phyloP scores from a whole-genome alignment of 2,329 filamentous ascomycete genomes.

The Boeremia exigua region DNA sequence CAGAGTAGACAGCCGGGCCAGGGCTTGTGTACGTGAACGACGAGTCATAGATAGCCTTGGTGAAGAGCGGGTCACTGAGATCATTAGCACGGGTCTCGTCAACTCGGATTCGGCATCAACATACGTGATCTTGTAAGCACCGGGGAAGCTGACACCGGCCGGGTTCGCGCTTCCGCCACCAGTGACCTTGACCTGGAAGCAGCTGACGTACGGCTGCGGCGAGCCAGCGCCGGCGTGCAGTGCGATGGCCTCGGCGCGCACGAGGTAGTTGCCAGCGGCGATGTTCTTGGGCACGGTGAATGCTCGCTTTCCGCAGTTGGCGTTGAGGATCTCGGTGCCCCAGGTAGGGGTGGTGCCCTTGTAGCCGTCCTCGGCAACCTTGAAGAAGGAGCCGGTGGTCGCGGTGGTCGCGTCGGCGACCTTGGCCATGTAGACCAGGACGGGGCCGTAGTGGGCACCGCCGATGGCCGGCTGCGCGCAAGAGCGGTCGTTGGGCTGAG shows the following conservation, averaged over 20 bases:
- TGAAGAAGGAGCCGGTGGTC: conserved; percentile 43
- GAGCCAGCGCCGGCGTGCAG: conserved; percentile 42
- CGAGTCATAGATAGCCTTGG: conserved; percentile 43
- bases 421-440: conserved; percentile 49
- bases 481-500: conserved; percentile 40
- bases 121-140: conserved; percentile 40
- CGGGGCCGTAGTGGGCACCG: conserved; percentile 48
- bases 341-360: conserved; percentile 43
- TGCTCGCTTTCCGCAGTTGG: conserved; percentile 46
- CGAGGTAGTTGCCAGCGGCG: conserved; percentile 43
- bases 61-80: conserved; percentile 39
- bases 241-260: conserved; percentile 43
- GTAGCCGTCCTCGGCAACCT: conserved; percentile 48
- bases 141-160: conserved; percentile 43
- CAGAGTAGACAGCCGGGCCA: conserved; percentile 42
- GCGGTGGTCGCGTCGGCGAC: conserved; percentile 45
- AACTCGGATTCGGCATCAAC: background rate
- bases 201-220: conserved; percentile 45
- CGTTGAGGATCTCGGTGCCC: conserved; percentile 49
- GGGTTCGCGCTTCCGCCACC: conserved; percentile 43
- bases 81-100: background rate
- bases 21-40: conserved; percentile 45
- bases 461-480: conserved; percentile 46
- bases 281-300: conserved; percentile 46
- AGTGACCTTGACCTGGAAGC: conserved; percentile 49